phyloP scores from a whole-genome alignment of 2,329 filamentous ascomycete genomes.

The Arthrobotrys iridis region DNA sequence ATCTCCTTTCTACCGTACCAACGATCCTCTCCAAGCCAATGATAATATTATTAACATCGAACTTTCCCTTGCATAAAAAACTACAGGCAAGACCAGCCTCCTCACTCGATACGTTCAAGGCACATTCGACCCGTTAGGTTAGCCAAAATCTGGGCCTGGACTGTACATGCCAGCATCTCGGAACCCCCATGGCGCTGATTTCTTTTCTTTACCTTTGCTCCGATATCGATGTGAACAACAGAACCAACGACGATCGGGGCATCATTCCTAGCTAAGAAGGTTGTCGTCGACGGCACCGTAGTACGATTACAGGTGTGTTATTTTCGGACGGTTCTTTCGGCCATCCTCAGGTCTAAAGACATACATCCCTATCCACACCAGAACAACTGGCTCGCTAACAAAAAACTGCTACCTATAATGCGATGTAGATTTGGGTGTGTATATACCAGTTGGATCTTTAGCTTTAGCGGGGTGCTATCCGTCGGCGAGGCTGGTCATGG shows the following conservation, averaged over 20 bases:
- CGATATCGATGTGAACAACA: conserved; percentile 23
- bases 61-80: not conserved
- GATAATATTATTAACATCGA: not conserved
- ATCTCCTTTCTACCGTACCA: not conserved
- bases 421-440: conserved; percentile 45
- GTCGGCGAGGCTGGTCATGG: not conserved
- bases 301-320: conserved; percentile 57
- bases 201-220: conserved; percentile 1
- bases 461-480: not conserved
- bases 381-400: not conserved
- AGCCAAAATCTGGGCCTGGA: conserved; percentile 17
- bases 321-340: too few species aligned
- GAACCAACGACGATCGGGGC: conserved; percentile 58
- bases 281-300: conserved; percentile 58
- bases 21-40: too few species aligned
- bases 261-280: conserved; percentile 58
- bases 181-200: conserved; percentile 11
- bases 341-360: too few species aligned
- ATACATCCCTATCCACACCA: not conserved
- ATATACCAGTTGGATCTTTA: not conserved
- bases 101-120: conserved; percentile 58
- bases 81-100: conserved; percentile 51
- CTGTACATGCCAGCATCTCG: conserved; percentile 10
- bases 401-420: not conserved
- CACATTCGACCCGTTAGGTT: conserved; percentile 57